Evolutionary conservation across 176 grass and related monocot genomes (phyloP).

Genomic region (Eleusine coracana): DNA sequence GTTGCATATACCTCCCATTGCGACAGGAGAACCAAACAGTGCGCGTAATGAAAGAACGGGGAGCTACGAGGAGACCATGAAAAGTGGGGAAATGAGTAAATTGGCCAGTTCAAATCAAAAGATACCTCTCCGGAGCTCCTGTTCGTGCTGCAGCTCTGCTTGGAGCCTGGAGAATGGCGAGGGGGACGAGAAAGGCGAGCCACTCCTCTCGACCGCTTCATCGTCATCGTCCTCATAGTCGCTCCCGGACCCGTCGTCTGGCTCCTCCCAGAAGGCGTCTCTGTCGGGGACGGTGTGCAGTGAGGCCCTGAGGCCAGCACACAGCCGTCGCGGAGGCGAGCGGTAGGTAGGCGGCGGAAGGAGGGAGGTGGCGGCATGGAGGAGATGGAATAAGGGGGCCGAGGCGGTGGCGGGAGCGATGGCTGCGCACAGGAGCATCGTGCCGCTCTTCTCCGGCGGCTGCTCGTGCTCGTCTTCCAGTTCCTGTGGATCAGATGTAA

Average conservation of each 20-base stretch:
- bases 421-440: constrained; percentile 38
- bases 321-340: constrained; percentile 5
- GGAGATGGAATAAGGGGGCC: constrained; percentile 17
- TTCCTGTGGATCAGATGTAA: not conserved
- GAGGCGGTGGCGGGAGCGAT: not conserved
- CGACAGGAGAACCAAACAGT: not conserved
- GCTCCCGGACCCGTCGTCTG: constrained; percentile 60
- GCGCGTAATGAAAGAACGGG: not conserved
- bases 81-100: not conserved
- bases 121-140: constrained; percentile 49
- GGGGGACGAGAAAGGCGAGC: not conserved
- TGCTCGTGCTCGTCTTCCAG: not conserved
- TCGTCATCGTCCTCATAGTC: constrained; percentile 51
- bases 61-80: not conserved
- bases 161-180: constrained; percentile 25
- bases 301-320: not conserved
- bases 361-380: not conserved
- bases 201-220: not conserved
- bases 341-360: not conserved
- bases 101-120: not conserved
- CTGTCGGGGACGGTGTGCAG: constrained; percentile 15
- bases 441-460: not conserved
- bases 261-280: constrained; percentile 72
- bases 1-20: not conserved
- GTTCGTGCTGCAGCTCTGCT: constrained; percentile 37